Evolutionary conservation across 2,329 filamentous ascomycete species (phyloP).

Genomic region (Catunica adiposa): DNA sequence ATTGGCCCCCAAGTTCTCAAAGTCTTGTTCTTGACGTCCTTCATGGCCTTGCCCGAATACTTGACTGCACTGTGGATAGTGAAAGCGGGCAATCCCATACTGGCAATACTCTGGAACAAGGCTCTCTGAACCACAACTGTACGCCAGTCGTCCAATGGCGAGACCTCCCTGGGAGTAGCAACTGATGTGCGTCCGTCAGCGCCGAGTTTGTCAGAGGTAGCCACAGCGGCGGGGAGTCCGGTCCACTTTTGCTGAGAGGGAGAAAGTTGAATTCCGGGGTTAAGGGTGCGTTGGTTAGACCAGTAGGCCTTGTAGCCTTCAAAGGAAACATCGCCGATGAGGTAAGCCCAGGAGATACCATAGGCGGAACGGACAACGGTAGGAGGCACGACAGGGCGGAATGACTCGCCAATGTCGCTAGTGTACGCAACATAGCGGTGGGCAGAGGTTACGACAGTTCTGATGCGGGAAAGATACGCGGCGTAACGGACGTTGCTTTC

Average conservation of each 20-base stretch:
- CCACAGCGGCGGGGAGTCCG: slow-evolving; percentile 26
- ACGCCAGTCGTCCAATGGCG: slow-evolving; percentile 75
- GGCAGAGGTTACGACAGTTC: slow-evolving; percentile 74
- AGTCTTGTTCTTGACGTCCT: slow-evolving; percentile 57
- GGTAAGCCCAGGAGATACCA: slow-evolving; percentile 80
- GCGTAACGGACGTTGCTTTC: slow-evolving; percentile 80
- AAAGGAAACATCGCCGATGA: slow-evolving; percentile 75
- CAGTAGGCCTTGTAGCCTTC: slow-evolving; percentile 93
- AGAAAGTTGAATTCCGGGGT: slow-evolving; percentile 46
- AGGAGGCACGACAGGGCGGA: slow-evolving; percentile 81
- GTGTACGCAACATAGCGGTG: slow-evolving; percentile 97
- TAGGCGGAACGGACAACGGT: slow-evolving; percentile 69
- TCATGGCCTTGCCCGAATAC: slow-evolving; percentile 77
- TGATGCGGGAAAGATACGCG: slow-evolving; percentile 70
- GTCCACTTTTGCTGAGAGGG: slow-evolving; percentile 32
- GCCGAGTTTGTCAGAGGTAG: slow-evolving; percentile 15
- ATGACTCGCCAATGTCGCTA: slow-evolving; percentile 89
- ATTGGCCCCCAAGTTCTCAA: slow-evolving; percentile 81
- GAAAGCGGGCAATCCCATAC: slow-evolving; percentile 86
- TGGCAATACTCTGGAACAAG: slow-evolving; percentile 78
- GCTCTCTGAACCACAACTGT: slow-evolving; percentile 82
- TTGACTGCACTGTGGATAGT: slow-evolving; percentile 86
- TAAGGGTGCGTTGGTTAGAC: slow-evolving; percentile 60
- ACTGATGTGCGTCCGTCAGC: slow-evolving; percentile 4
- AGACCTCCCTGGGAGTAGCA: slow-evolving; percentile 26